phyloP scores from a whole-genome alignment of 2,329 filamentous ascomycete genomes.

The Trichoderma atroviride region DNA sequence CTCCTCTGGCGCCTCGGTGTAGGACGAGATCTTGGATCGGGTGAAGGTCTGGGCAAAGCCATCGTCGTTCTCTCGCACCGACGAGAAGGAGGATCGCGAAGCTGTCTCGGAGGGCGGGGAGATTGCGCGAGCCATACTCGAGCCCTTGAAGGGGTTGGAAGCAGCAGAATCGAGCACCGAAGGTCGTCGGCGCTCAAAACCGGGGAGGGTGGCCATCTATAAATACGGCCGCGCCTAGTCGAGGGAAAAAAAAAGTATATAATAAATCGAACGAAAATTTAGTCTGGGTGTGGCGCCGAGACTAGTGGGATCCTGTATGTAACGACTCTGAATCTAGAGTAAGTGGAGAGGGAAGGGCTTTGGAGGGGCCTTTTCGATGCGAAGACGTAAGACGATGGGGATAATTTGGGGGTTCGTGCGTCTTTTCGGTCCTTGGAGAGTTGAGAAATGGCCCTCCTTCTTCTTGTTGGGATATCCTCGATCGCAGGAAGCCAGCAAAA shows the following conservation, averaged over 20 bases:
- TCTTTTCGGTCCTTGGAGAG: not conserved
- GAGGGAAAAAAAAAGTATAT: slow-evolving; percentile 1
- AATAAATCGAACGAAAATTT: slow-evolving; percentile 1
- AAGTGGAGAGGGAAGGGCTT: slow-evolving; percentile 22
- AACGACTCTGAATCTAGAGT: slow-evolving; percentile 19
- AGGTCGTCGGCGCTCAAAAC: slow-evolving; percentile 34
- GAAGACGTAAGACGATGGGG: not conserved
- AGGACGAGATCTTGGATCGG: slow-evolving; percentile 63
- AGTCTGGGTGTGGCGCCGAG: slow-evolving; percentile 23
- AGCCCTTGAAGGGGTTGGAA: slow-evolving; percentile 35
- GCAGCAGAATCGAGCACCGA: slow-evolving; percentile 29
- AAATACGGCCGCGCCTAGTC: slow-evolving; percentile 3
- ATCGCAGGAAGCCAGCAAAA: not conserved
- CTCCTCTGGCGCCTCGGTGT: slow-evolving; percentile 53
- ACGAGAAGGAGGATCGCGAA: slow-evolving; percentile 62
- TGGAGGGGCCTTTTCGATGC: not conserved
- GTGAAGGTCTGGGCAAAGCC: slow-evolving; percentile 65
- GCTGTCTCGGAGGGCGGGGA: slow-evolving; percentile 44
- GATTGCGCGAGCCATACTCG: slow-evolving; percentile 43
- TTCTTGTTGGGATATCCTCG: not conserved
- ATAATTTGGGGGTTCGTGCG: not conserved
- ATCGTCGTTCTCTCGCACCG: slow-evolving; percentile 62
- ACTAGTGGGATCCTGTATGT: slow-evolving; percentile 21
- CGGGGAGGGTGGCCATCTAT: slow-evolving; percentile 24
- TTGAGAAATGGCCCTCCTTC: not conserved